Evolutionary conservation across 148 eudicot species (phyloP).

Genomic region (Linanthus parryae): DNA sequence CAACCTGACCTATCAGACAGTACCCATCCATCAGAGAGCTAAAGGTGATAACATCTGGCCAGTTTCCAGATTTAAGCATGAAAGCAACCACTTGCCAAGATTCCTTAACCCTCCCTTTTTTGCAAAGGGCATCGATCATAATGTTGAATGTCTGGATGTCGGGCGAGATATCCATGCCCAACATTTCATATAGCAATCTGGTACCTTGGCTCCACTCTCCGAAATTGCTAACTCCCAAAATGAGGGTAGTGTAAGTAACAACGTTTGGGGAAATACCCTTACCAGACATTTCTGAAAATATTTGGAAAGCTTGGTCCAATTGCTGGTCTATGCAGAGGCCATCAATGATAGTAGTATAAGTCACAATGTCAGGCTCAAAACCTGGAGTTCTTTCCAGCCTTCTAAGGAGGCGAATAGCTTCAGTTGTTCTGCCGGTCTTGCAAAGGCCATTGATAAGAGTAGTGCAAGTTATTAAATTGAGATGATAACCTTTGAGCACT

Average conservation of each 20-base stretch:
- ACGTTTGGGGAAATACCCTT: neutral
- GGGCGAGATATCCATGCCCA: conserved; percentile 1
- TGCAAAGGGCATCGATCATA: conserved; percentile 6
- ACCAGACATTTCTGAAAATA: conserved; percentile 2
- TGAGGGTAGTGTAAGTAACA: conserved; percentile 6
- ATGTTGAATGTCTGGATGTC: neutral
- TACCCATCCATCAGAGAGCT: conserved; percentile 8
- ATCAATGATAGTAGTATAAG: conserved; percentile 3
- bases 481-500: no score
- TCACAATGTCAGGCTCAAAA: neutral
- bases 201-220: conserved; percentile 1
- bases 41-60: conserved; percentile 3
- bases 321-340: conserved; percentile 3
- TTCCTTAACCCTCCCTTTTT: conserved; percentile 11
- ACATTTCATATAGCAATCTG: conserved; percentile 2
- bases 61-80: conserved; percentile 6
- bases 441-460: no score
- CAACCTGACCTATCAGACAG: conserved; percentile 9
- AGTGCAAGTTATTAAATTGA: no score
- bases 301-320: neutral
- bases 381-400: no score
- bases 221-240: conserved; percentile 4
- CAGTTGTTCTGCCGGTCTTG: no score
- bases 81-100: conserved; percentile 1
- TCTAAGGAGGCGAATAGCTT: no score